Evolutionary conservation across 169 alveolate species (phyloP).

Genomic region (Babesia bovis): DNA sequence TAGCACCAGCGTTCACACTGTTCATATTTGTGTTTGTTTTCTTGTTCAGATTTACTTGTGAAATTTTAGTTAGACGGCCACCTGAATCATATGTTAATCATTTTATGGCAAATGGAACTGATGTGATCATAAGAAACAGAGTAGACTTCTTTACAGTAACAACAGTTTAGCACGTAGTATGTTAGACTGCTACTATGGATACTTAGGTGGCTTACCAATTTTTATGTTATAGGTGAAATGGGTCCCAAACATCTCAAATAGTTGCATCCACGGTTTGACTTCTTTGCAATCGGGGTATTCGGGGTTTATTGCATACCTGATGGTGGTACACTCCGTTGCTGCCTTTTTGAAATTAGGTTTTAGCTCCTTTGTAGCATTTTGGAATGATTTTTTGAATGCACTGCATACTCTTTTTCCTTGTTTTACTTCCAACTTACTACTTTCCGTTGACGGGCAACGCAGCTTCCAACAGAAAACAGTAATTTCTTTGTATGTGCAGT

Average conservation of each 20-base stretch:
- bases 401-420: conserved; percentile 4
- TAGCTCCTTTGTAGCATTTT: conserved; percentile 60
- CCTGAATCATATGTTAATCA: conserved; percentile 15
- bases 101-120: not conserved
- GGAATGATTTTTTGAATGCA: conserved; percentile 67
- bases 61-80: conserved; percentile 33
- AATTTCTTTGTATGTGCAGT: conserved; percentile 35
- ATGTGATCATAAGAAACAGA: too few species aligned
- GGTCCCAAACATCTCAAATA: conserved; percentile 63
- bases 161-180: too few species aligned
- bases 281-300: conserved; percentile 39
- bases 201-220: conserved; percentile 47
- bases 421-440: conserved; percentile 12
- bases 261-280: conserved; percentile 59
- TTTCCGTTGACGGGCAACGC: conserved; percentile 49
- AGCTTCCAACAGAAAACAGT: conserved; percentile 63
- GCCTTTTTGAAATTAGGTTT: conserved; percentile 52
- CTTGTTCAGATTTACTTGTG: conserved; percentile 18
- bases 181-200: too few species aligned
- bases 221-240: conserved; percentile 54
- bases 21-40: not conserved
- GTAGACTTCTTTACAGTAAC: too few species aligned
- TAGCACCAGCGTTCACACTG: not conserved
- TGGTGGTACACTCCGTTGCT: conserved; percentile 51
- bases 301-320: conserved; percentile 49